phyloP scores from a whole-genome alignment of 2,329 filamentous ascomycete species.

The Cladosporium austrohemisphaericum region DNA sequence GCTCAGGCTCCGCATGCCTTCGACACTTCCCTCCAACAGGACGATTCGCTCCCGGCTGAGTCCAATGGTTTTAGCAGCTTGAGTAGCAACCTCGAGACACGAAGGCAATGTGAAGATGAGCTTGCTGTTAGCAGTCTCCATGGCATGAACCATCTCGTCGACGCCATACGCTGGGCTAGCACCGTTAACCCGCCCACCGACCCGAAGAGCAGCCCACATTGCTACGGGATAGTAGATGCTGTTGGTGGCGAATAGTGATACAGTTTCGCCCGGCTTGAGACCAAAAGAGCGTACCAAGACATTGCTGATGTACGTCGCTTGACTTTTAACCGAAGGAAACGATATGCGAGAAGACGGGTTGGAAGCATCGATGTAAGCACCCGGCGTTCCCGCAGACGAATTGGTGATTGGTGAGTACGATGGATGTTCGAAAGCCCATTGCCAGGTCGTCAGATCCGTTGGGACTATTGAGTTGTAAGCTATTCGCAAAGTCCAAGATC shows the following conservation, averaged over 20 bases:
- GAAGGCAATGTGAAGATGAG: slow-evolving; percentile 54
- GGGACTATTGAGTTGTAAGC: slow-evolving; percentile 49
- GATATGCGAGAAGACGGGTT: slow-evolving; percentile 6
- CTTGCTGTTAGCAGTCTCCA: slow-evolving; percentile 54
- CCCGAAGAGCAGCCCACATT: slow-evolving; percentile 54
- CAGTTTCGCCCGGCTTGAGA: slow-evolving; percentile 52
- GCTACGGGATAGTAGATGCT: slow-evolving; percentile 65
- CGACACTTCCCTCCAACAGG: slow-evolving; percentile 1
- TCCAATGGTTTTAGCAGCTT: slow-evolving; percentile 48
- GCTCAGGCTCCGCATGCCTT: background rate
- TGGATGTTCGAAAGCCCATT: slow-evolving; percentile 57
- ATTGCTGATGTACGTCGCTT: slow-evolving; percentile 58
- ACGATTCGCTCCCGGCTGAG: slow-evolving; percentile 1
- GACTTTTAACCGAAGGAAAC: slow-evolving; percentile 44
- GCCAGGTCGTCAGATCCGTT: slow-evolving; percentile 53
- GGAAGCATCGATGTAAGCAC: slow-evolving; percentile 53
- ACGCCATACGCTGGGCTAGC: slow-evolving; percentile 63
- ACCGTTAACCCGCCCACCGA: slow-evolving; percentile 56
- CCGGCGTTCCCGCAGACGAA: slow-evolving; percentile 34
- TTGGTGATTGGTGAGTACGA: slow-evolving; percentile 46
- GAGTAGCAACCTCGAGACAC: slow-evolving; percentile 50
- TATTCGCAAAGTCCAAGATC: no score
- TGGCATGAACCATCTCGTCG: slow-evolving; percentile 64
- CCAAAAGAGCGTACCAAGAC: slow-evolving; percentile 55
- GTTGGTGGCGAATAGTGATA: slow-evolving; percentile 61